Base-by-base conservation (phyloP, 2,329 filamentous ascomycete species). In the Fusarium metavorans region DNA sequence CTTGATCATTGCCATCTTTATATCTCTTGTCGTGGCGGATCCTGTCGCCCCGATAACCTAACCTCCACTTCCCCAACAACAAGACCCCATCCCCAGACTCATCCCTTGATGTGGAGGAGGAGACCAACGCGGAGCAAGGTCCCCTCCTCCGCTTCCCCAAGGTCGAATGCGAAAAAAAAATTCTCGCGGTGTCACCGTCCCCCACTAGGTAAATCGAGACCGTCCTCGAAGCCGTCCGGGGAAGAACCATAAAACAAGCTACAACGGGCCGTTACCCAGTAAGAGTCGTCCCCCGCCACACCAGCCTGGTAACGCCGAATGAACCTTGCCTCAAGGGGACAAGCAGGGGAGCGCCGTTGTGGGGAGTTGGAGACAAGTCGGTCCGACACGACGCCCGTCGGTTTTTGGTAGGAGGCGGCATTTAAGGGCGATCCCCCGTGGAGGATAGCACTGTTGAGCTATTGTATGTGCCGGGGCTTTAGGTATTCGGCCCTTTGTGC, bases 171-270 rank as follows among this genome's bases (percentile, higher is more conserved):
- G 35, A 18, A 23, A 45, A 32, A n/a, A 16, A 23, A 23, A 18
- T 20, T 48, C 32, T 41, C 61, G 9, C 64, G 30, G 39, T 65
- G 20, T 35, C 61, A 71, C 45, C 57, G 48, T 59, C 41, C 58
- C 41, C 56, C 58, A 27, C 34, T 35, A 59, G 54, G 52, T 57
- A 66, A 73, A 63, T 67, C 57, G 39, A 61, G 59, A 37, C 56
- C 14, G 16, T 14, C 52, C 52, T 58, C 59, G 61, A 52, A 71
- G 71, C 60, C 13, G 70, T 73, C 71, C 62, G 71, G 71, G 71
- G 71, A 61, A 73, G 71, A 64, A 71, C 71, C 71, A 74, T 73
- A 74, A 73, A 74, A 71, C 71, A 73, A 73, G 67, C 71, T 73
- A 74, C 27, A 25, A 20, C 34, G 14, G 25, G 10, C 5, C 11